These are phyloP conservation scores for Huiozyma naganishii DNA, from an alignment of 805 yeast genomes.

Conservation along the genomic window DNA sequence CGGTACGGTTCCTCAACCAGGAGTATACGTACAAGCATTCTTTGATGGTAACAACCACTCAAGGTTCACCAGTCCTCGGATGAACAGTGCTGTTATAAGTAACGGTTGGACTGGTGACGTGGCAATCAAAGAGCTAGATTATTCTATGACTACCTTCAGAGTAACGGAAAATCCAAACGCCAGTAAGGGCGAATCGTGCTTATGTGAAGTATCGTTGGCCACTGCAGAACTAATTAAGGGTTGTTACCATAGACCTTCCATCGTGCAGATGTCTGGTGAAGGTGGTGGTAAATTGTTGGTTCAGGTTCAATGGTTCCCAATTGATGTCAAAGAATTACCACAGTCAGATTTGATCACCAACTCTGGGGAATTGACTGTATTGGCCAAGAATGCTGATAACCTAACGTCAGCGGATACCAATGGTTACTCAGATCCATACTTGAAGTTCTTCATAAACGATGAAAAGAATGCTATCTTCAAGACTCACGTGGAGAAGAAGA, in stretches of 20 bases:
- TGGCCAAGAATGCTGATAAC: constrained; percentile 50
- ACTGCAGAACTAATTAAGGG: constrained; percentile 54
- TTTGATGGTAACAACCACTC: constrained; percentile 68
- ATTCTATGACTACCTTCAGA: constrained; percentile 56
- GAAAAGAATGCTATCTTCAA: constrained; percentile 49
- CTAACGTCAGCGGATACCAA: constrained; percentile 80
- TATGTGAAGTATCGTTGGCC: constrained; percentile 56
- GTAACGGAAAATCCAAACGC: constrained; percentile 43
- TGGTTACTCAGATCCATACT: constrained; percentile 91
- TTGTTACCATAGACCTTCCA: constrained; percentile 52
- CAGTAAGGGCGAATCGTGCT: constrained; percentile 44
- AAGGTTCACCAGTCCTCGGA: constrained; percentile 44
- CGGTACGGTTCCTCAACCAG: constrained; percentile 44
- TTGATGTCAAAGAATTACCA: constrained; percentile 49
- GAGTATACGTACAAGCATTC: constrained; percentile 59
- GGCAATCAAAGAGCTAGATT: constrained; percentile 65
- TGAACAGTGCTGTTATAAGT: constrained; percentile 28
- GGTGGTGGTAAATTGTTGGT: constrained; percentile 43
- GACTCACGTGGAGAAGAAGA: constrained; percentile 74
- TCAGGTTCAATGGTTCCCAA: constrained; percentile 72
- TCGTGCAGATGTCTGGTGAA: constrained; percentile 44
- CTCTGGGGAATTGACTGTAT: constrained; percentile 58
- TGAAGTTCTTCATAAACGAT: constrained; percentile 57
- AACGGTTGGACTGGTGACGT: constrained; percentile 57
- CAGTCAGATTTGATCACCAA: constrained; percentile 64